phyloP scores from a whole-genome alignment of 371 early-diverging fungal genomes.

The Apophysomyces variabilis region DNA sequence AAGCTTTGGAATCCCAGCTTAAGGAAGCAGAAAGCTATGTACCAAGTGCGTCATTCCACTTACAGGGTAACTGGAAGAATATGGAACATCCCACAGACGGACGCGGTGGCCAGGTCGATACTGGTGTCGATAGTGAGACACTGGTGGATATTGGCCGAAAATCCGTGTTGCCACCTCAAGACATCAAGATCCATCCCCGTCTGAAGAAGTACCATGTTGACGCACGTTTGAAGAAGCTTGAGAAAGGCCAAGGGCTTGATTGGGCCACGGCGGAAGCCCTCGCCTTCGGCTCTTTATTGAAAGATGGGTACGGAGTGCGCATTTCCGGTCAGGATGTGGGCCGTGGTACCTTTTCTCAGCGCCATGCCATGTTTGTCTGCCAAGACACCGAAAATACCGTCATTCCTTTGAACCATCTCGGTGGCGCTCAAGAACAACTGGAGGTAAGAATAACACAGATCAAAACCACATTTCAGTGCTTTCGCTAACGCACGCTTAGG shows the following conservation, averaged over 20 bases:
- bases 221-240: conserved; percentile 71
- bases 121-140: conserved; percentile 62
- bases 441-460: conserved; percentile 63
- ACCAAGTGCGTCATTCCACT: conserved; percentile 50
- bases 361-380: conserved; percentile 92
- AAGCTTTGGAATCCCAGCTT: conserved; percentile 63
- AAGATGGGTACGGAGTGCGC: conserved; percentile 86
- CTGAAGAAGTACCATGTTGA: conserved; percentile 89
- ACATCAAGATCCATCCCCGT: conserved; percentile 81
- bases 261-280: conserved; percentile 98
- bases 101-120: conserved; percentile 33
- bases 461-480: not conserved
- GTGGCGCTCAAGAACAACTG: conserved; percentile 57
- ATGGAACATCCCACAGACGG: conserved; percentile 56
- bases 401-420: conserved; percentile 83
- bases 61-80: conserved; percentile 73
- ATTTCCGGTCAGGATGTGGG: conserved; percentile 98
- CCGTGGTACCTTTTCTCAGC: conserved; percentile 96
- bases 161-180: conserved; percentile 72
- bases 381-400: conserved; percentile 76
- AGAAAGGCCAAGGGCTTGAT: conserved; percentile 78
- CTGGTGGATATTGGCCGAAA: conserved; percentile 72
- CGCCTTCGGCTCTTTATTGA: conserved; percentile 88
- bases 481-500: conserved; percentile 46
- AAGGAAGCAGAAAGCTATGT: conserved; percentile 55